phyloP scores from a whole-genome alignment of 768 basidiomycete species.

The Tylopilus sp. region DNA sequence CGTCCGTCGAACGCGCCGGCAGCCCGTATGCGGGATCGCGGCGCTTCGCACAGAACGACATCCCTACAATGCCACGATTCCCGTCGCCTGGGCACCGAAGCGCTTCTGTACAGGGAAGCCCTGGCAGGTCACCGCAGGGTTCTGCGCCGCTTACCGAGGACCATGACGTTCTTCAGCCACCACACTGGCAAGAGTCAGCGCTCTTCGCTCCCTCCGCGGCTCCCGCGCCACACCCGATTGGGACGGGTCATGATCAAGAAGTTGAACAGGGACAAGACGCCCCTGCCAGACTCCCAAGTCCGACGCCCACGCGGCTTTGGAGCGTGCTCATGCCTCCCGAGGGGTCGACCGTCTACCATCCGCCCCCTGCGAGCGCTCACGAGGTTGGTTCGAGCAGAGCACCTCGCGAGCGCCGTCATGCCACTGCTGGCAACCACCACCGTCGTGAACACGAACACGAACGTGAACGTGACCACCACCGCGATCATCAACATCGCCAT shows the following conservation, averaged over 20 bases:
- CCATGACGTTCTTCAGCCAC: no score
- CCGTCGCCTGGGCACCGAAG: slow-evolving; percentile 11
- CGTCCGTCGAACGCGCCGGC: slow-evolving; percentile 19
- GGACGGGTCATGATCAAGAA: background rate
- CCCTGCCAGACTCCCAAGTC: background rate
- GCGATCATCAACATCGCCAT: background rate
- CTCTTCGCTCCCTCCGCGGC: slow-evolving; percentile 9
- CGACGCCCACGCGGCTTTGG: slow-evolving; percentile 1
- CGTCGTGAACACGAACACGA: background rate
- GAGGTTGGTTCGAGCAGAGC: background rate
- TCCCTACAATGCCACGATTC: slow-evolving; percentile 14
- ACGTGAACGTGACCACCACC: no score
- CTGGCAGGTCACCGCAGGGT: slow-evolving; percentile 12
- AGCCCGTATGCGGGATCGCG: slow-evolving; percentile 12
- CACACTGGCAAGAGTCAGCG: no score
- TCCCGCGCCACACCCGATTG: slow-evolving; percentile 15
- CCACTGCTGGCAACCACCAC: no score
- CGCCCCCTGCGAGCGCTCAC: background rate
- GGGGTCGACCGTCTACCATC: slow-evolving; percentile 9
- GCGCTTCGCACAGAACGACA: slow-evolving; percentile 8
- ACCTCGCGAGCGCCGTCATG: background rate
- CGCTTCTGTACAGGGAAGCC: slow-evolving; percentile 20
- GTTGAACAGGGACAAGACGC: background rate
- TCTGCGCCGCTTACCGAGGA: slow-evolving; percentile 14
- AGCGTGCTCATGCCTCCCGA: slow-evolving; percentile 15